phyloP scores from a whole-genome alignment of 768 basidiomycete species.

The Lactarius deliciosus region DNA sequence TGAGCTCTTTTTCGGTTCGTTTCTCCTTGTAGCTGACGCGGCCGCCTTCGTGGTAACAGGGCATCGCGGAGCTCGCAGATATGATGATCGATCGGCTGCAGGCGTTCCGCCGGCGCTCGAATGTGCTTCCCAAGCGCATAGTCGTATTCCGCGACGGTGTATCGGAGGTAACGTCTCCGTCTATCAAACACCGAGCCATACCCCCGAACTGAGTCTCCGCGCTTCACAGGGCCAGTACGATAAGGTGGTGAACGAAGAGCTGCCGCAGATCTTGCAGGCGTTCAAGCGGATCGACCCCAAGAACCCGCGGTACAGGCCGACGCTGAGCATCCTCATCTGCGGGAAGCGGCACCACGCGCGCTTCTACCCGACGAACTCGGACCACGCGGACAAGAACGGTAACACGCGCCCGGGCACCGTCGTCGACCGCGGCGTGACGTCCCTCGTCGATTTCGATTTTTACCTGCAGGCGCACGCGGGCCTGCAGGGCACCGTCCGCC shows the following conservation, averaged over 20 bases:
- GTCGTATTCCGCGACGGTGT: slow-evolving; percentile 81
- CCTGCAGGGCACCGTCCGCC: slow-evolving; percentile 64
- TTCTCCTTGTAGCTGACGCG: background rate
- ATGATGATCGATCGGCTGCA: slow-evolving; percentile 75
- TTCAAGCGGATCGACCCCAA: slow-evolving; percentile 53
- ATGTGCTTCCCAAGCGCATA: slow-evolving; percentile 61
- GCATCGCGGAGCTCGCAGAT: slow-evolving; percentile 59
- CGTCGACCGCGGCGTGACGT: slow-evolving; percentile 76
- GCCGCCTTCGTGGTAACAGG: slow-evolving; percentile 44
- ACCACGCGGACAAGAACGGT: slow-evolving; percentile 59
- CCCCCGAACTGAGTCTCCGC: background rate
- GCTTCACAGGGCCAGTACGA: slow-evolving; percentile 68
- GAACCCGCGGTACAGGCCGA: slow-evolving; percentile 54
- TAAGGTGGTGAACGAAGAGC: slow-evolving; percentile 56
- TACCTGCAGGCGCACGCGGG: slow-evolving; percentile 66
- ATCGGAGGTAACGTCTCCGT: slow-evolving; percentile 56
- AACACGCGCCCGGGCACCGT: slow-evolving; percentile 81
- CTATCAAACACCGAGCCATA: background rate
- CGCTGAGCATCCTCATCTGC: slow-evolving; percentile 72
- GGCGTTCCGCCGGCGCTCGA: slow-evolving; percentile 50
- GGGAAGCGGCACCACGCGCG: slow-evolving; percentile 69
- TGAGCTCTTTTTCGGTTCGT: slow-evolving; percentile 9
- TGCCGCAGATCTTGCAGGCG: slow-evolving; percentile 59
- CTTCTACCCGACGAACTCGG: slow-evolving; percentile 55
- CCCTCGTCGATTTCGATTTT: slow-evolving; percentile 36